phyloP scores from a whole-genome alignment of 345 rosid genomes.

The Citrus unshiu region DNA sequence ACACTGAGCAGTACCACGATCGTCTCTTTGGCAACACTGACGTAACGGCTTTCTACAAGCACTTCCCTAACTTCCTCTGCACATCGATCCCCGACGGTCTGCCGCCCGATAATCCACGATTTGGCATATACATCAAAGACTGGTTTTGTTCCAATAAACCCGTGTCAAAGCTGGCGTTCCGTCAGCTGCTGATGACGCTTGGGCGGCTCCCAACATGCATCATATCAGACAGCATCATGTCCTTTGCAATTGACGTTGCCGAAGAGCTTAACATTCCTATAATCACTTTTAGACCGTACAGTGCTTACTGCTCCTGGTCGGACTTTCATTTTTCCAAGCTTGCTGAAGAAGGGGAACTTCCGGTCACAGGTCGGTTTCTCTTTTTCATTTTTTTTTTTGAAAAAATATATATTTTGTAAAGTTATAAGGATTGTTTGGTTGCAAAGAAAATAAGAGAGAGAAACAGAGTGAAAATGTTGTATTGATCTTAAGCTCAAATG shows the following conservation, averaged over 20 bases:
- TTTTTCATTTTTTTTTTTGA: no score
- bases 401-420: no score
- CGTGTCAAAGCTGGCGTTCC: conserved; percentile 5
- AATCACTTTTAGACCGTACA: conserved; percentile 25
- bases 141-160: conserved; percentile 5
- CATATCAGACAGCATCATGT: conserved; percentile 35
- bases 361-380: conserved; percentile 26
- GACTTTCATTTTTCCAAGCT: conserved; percentile 30
- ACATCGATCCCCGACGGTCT: conserved; percentile 27
- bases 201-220: conserved; percentile 22
- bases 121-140: conserved; percentile 1
- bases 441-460: no score
- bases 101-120: conserved; percentile 19
- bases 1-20: conserved; percentile 30
- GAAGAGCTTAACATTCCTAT: conserved; percentile 30
- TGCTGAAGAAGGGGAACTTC: conserved; percentile 36
- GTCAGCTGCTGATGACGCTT: conserved; percentile 11
- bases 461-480: no score
- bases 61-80: conserved; percentile 27
- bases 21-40: conserved; percentile 21
- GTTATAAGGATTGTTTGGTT: no score
- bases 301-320: conserved; percentile 32
- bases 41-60: conserved; percentile 26
- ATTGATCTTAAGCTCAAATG: no score
- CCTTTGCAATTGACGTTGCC: conserved; percentile 29